phyloP scores from a whole-genome alignment of 148 eudicot species.

The Chenopodium suecicum region DNA sequence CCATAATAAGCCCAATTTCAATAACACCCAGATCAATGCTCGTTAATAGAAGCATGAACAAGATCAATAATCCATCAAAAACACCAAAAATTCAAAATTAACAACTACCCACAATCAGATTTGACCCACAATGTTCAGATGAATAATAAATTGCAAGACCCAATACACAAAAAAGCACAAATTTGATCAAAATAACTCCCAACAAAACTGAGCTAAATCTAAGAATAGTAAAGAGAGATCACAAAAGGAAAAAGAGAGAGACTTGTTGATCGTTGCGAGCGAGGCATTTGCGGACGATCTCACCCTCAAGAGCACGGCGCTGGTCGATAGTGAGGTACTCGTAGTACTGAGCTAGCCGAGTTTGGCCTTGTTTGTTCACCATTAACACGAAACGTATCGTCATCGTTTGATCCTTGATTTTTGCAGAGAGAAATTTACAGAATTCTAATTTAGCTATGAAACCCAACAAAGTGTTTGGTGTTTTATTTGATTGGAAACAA shows the following conservation, averaged over 20 bases:
- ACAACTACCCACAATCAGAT: conserved; percentile 10
- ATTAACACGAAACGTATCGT: conserved; percentile 89
- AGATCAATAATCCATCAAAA: background rate
- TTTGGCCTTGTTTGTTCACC: conserved; percentile 99
- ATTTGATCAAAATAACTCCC: background rate
- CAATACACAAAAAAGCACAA: background rate
- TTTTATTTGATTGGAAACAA: background rate
- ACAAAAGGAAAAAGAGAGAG: background rate
- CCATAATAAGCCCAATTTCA: background rate
- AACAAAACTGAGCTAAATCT: background rate
- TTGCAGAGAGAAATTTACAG: background rate
- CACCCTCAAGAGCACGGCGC: conserved; percentile 96
- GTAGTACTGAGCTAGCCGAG: conserved; percentile 92
- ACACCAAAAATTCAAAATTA: background rate
- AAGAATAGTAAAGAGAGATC: background rate
- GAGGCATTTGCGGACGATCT: conserved; percentile 98
- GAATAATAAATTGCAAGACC: background rate
- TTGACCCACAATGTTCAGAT: background rate
- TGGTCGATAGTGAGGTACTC: conserved; percentile 89
- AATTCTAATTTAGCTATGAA: background rate
- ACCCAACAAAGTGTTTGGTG: background rate
- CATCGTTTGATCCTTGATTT: conserved; percentile 41
- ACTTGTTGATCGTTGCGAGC: conserved; percentile 96
- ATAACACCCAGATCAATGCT: background rate
- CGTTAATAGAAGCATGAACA: background rate